Conservation (phyloP, 495 filamentous ascomycete genomes). For the Daldinia vernicosa region DNA sequence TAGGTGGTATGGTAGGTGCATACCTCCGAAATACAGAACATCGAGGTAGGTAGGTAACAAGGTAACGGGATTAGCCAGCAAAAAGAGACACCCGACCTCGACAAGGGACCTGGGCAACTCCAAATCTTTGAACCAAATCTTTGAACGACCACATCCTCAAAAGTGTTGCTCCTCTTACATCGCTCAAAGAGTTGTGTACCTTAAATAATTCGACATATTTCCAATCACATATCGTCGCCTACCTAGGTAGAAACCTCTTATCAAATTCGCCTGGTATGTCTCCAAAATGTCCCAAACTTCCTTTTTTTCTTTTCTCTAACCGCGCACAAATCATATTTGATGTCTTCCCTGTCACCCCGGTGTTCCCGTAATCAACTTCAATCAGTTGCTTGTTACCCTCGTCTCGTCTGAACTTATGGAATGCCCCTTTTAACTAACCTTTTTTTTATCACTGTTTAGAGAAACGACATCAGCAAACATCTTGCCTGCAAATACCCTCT, state of each 20-base stretch:
- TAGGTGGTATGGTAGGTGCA: not conserved
- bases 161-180: conserved; percentile 14
- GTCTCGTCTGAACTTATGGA: not conserved
- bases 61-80: not conserved
- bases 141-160: conserved; percentile 23
- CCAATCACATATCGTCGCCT: conserved; percentile 27
- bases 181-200: conserved; percentile 6
- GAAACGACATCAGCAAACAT: conserved; percentile 30
- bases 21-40: conserved; percentile 10
- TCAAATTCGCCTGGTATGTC: conserved; percentile 41
- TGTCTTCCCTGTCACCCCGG: conserved; percentile 22
- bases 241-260: conserved; percentile 1
- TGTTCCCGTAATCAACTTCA: conserved; percentile 27
- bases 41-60: too few relatives aligned
- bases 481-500: not conserved
- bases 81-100: conserved; percentile 9
- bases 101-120: conserved; percentile 5
- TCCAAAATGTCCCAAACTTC: not conserved
- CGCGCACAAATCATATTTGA: conserved; percentile 33
- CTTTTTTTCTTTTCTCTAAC: conserved; percentile 22
- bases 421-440: conserved; percentile 31
- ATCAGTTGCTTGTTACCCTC: conserved; percentile 25
- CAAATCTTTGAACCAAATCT: conserved; percentile 38
- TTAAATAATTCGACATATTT: conserved; percentile 28
- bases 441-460: conserved; percentile 24